Percentiles rank a stretch among this genome's conserved stretches.
Evolutionary conservation across 805 yeast genomes (phyloP).

Genomic region (Nakazawaea siamensis): DNA sequence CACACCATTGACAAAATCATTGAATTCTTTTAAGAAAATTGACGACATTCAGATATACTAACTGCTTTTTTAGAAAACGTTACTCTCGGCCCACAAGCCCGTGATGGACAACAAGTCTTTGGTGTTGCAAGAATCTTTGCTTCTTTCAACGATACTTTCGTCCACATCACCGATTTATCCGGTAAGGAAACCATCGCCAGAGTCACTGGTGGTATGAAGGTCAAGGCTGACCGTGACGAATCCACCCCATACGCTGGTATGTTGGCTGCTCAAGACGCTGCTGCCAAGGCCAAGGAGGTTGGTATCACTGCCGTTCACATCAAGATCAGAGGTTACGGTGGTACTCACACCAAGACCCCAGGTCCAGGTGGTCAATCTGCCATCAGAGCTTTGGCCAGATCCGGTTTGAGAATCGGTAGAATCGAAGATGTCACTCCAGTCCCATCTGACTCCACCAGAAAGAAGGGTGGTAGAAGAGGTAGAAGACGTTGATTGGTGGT

Average conservation of each 20-base stretch:
- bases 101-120: constrained; percentile 97
- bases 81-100: constrained; percentile 79
- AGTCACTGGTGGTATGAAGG: constrained; percentile 99
- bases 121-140: constrained; percentile 99
- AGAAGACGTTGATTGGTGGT: constrained; percentile 70
- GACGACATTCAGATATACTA: background rate
- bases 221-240: constrained; percentile 99
- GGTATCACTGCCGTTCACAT: constrained; percentile 99
- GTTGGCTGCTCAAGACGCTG: constrained; percentile 99
- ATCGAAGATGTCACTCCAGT: constrained; percentile 99
- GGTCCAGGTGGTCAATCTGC: constrained; percentile 99
- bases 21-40: too few species aligned
- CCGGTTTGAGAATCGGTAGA: constrained; percentile 99
- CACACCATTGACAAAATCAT: too few species aligned
- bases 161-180: constrained; percentile 97
- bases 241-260: constrained; percentile 99
- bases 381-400: constrained; percentile 98
- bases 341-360: constrained; percentile 99
- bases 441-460: constrained; percentile 99
- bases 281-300: constrained; percentile 97
- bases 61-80: constrained; percentile 36
- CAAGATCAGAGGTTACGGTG: constrained; percentile 99
- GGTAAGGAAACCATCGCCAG: constrained; percentile 99
- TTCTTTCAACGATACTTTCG: constrained; percentile 99
- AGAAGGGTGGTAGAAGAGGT: constrained; percentile 99